Evolutionary conservation across 306 rosid genomes (phyloP), one percentile per base, ranked within the genome.

Genomic region (Clitoria ternatea): DNA sequence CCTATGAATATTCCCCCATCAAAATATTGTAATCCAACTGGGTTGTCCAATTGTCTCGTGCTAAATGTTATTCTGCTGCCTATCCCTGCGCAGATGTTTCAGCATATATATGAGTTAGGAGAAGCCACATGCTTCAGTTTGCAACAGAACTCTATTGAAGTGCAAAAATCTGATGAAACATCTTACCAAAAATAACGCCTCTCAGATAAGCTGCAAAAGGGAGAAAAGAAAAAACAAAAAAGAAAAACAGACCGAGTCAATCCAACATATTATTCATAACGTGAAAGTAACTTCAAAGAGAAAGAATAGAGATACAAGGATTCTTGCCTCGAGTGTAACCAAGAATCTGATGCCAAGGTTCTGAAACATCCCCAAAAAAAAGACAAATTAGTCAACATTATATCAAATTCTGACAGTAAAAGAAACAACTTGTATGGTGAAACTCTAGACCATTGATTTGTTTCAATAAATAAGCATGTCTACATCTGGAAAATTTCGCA

Each of bases 141-240:
- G 14, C 12, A n/a, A 15, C 18, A 7, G 2, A 56, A 29, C 13
- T 29, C 7, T 0, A 12, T 32, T 29, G 23, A 29, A 6, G 23
- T 10, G 37, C 7, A 43, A 19, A 42, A 54, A 54, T 30, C 9
- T 22, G 39, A 27, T 19, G 23, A 49, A 49, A 3, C 15, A 17
- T 32, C 73, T 65, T 42, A 75, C 79, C 79, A 43, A 75, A 13
- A 30, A 66, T 30, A 54, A 75, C 8, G 20, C 79, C 79, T 43
- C 67, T 75, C 3, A 75, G 60, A 29, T 75, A 75, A 14, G 60
- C 79, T 75, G 73, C 72, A 64, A 52, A 63, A 50, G 22, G n/a
- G n/a, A n/a, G n/a, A n/a, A n/a, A n/a, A n/a, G n/a, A n/a, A 62
- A 17, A 23, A 22, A 33, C 5, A n/a, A 8, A 61, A 47, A 72